Evolutionary conservation across 495 filamentous ascomycete species (phyloP), one percentile per base, ranked within the genome.

Genomic region (Parmelia sp.): DNA sequence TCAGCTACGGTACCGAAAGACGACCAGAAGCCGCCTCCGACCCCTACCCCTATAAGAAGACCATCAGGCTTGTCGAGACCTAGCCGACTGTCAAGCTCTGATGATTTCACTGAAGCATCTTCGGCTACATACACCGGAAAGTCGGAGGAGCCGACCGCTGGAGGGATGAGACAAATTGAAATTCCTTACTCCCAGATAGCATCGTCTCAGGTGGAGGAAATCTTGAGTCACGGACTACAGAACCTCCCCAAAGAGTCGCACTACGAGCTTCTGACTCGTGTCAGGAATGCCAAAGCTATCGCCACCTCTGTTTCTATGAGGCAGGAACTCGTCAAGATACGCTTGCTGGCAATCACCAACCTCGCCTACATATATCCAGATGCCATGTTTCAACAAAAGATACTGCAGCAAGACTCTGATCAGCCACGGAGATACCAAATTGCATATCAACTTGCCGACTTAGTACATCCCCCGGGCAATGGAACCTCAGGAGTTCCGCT

Each of bases 381-480:
- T 69, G 73, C 80, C 9, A 78, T 83, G 12, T 96, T 97, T 71
- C 81, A 90, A 55, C 86, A 91, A 66, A 96, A 91, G 75, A 82
- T 96, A 49, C 77, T 96, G 29, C 89, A 89, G 70, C 88, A 89
- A 69, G 95, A 99, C 69, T 84, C 85, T 61, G 95, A 99, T 72
- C 90, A 96, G 72, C 90, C 94, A 3, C 87, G 93, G 60, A 84
- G 90, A 63, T 85, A 92, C 60, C 95, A 99, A 74, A 78, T 97
- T 29, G 85, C 90, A 6, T 96, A 96, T 71, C 95, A 99, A 69
- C 84, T 97, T 37, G 89, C 88, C 29, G 93, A 97, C 72, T 74
- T 99, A 58, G 86, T 97, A 42, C 93, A 95, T 75, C 81, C 85
- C 27, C 79, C 80, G 3, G 83, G 84, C 15, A 86, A 88, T 70